A percentile compares a stretch with the other conserved stretches of the same genome.
These are phyloP conservation scores for Ganoderma meredithae DNA, from an alignment of 1,284 basidiomycete genomes.

Conservation along the genomic window DNA sequence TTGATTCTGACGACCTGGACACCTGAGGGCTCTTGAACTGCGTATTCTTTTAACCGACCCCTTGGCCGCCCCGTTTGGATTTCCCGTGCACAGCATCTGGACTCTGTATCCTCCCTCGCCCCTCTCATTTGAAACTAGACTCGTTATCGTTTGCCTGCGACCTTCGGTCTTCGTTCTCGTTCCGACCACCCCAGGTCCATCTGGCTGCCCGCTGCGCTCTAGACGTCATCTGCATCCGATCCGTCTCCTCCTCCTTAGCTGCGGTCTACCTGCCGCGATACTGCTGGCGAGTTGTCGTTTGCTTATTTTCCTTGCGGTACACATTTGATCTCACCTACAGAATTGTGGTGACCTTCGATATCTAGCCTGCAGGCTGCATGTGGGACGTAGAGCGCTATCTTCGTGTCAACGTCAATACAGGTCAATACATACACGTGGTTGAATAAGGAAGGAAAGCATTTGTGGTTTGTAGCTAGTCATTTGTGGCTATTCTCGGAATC, in stretches of 20 bases:
- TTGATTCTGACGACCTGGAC: not conserved
- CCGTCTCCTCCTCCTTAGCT: not conserved
- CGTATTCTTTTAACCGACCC: not conserved
- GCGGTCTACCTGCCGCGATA: not conserved
- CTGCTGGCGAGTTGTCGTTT: not conserved
- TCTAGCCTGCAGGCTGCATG: not conserved
- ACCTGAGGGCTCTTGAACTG: not conserved
- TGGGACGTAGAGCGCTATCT: not conserved
- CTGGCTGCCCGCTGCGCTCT: too few relatives aligned
- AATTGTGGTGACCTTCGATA: too few relatives aligned
- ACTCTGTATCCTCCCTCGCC: not conserved
- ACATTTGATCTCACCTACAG: not conserved
- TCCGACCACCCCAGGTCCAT: not conserved
- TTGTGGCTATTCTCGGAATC: too few relatives aligned
- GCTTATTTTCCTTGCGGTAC: not conserved
- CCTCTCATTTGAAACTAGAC: not conserved
- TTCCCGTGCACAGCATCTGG: not conserved
- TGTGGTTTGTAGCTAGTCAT: too few relatives aligned
- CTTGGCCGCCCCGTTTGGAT: not conserved
- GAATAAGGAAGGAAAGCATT: too few relatives aligned
- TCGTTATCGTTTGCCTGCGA: not conserved
- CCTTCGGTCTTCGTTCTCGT: not conserved
- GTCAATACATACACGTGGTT: not conserved
- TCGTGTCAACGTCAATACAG: not conserved
- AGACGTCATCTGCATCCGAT: not conserved